Evolutionary conservation across 352 stramenopile species (phyloP), one percentile per base, ranked within the genome.

Genomic region (Lagenidium giganteum): DNA sequence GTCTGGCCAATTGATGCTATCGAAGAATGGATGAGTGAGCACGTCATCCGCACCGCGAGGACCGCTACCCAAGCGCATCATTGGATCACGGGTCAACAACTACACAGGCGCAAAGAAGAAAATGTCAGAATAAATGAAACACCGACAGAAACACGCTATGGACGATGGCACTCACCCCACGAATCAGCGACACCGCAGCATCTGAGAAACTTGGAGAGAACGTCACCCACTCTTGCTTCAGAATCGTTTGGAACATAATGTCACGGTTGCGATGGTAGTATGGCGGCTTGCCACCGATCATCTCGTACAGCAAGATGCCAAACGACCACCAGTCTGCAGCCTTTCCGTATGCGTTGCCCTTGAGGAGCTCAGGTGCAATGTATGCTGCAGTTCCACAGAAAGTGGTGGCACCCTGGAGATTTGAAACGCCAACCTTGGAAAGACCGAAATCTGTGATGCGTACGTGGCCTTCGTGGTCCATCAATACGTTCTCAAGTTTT

Each of bases 71-170:
- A 99, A 80, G 42, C 97, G 82, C 62, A 91, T 73, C 26, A 77
- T 92, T 17, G 96, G 96, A 60, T 99, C 95, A 27, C 96, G 90
- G 2, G 94, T 98, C 24, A 99, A 71, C 21, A 99, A 61, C 79
- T 96, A 51, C 23, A 76, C 35, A 43, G n/a, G 43, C 24, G 13
- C 40, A 45, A 18, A 42, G 5, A 44, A 31, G 35, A 22, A 64
- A 5, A 47, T 38, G 25, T 63, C 28, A 62, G 24, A 32, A 54
- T 42, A 9, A 7, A 48, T 30, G 2, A 33, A 30, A 33, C 14
- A 14, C 26, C 31, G 29, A 42, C 31, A 31, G 60, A 25, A n/a
- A 1, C 52, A 20, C 11, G 18, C 9, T 21, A 14, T 4, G 18
- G 39, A 50, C 11, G 18, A 50, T 14, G 11, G 31, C 23, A 82